A percentile compares a stretch with the other conserved stretches of the same genome.
phyloP scores from a whole-genome alignment of 352 stramenopile species.

The Globisporangium abappressorium region DNA sequence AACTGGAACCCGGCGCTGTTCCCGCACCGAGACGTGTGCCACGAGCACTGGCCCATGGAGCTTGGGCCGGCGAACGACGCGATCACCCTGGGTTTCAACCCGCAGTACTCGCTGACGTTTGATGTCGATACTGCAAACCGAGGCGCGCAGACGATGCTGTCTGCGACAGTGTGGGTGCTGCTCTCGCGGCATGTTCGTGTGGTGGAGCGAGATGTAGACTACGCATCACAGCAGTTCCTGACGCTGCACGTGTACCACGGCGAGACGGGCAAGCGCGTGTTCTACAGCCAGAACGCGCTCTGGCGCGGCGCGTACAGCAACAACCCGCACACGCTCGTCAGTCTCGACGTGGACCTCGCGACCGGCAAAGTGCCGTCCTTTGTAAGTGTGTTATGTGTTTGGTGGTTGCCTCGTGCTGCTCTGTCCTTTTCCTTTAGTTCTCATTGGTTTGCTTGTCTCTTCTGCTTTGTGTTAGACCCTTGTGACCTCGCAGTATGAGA shows the following conservation, averaged over 20 bases:
- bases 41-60: conserved; percentile 82
- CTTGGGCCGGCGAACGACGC: conserved; percentile 87
- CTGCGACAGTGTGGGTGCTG: conserved; percentile 88
- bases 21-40: conserved; percentile 68
- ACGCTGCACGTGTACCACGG: conserved; percentile 90
- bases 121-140: conserved; percentile 11
- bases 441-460: conserved; percentile 3
- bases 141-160: conserved; percentile 19
- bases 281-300: conserved; percentile 80
- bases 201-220: conserved; percentile 62
- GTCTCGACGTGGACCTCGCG: conserved; percentile 69
- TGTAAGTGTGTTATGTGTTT: conserved; percentile 22
- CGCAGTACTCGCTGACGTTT: conserved; percentile 91
- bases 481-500: conserved; percentile 92
- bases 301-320: conserved; percentile 90
- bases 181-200: conserved; percentile 90
- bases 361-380: conserved; percentile 55
- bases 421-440: not conserved
- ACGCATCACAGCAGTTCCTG: conserved; percentile 71
- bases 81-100: conserved; percentile 91
- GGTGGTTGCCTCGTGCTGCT: not conserved
- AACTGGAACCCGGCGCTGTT: conserved; percentile 96
- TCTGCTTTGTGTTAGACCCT: conserved; percentile 56
- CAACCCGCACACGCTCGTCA: conserved; percentile 90
- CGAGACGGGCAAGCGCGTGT: conserved; percentile 62